phyloP scores from a whole-genome alignment of 805 yeast genomes.

The Kodamaea nitidulidarum region DNA sequence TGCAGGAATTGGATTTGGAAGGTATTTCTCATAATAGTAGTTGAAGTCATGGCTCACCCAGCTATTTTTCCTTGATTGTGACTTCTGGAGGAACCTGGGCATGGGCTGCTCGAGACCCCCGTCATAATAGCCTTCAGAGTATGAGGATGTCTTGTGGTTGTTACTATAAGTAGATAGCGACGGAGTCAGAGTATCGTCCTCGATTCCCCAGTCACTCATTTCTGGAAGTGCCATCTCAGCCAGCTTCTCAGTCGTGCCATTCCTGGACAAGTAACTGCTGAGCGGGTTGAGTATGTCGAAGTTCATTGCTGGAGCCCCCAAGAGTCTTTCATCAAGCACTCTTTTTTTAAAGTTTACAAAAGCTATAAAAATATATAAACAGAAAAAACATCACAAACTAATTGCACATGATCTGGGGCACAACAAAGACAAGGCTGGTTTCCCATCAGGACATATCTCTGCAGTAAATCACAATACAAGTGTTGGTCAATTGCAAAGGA shows the following conservation, averaged over 20 bases:
- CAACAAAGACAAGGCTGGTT: neutral
- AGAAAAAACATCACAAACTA: neutral
- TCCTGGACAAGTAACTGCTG: conserved; percentile 20
- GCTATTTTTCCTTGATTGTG: conserved; percentile 4
- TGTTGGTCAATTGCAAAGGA: no score
- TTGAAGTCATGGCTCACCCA: conserved; percentile 9
- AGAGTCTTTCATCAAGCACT: neutral
- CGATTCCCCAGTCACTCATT: conserved; percentile 38
- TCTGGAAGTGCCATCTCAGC: conserved; percentile 3
- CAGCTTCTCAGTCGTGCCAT: conserved; percentile 8
- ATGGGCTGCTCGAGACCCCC: conserved; percentile 3
- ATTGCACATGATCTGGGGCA: no score
- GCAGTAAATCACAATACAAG: neutral
- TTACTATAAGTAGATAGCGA: conserved; percentile 9
- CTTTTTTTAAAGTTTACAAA: neutral
- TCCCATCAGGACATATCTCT: neutral
- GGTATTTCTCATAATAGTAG: conserved; percentile 13
- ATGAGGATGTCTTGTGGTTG: conserved; percentile 6
- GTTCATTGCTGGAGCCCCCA: conserved; percentile 18
- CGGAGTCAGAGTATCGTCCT: conserved; percentile 17
- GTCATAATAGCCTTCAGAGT: conserved; percentile 3
- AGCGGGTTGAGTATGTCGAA: conserved; percentile 25
- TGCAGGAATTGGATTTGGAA: conserved; percentile 9
- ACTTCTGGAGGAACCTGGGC: conserved; percentile 7
- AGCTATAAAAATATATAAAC: neutral